Base-by-base conservation (phyloP, 2,329 filamentous ascomycete genomes). In the Colletotrichum sp. region DNA sequence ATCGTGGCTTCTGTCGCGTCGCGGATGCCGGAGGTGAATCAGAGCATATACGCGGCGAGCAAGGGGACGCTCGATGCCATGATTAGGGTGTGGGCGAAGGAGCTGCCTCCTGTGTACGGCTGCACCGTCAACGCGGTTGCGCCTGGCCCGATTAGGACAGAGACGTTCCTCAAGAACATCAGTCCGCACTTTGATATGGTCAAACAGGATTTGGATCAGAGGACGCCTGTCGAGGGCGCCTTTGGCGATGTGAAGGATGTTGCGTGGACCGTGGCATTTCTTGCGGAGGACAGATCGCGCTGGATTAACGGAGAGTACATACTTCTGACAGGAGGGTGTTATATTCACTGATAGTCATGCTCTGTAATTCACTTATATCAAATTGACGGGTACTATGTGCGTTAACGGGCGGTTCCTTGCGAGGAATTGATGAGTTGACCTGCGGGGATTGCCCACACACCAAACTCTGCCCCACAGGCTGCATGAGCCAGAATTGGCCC, bases 391-490 rank as follows among this genome's bases (percentile, higher is more conserved):
- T 26, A 26, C 24, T n/a, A n/a, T n/a, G n/a, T n/a, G n/a, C n/a
- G n/a, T n/a, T n/a, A n/a, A n/a, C n/a, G n/a, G n/a, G 24, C 24
- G 5, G 24, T 26, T 26, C 24, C 34, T 2, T 16, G 34, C 15
- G 1, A 36, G 15, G 4, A 3, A 1, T 36, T 2, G 34, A 36
- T 16, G 15, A 36, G 34, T 16, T 36, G 34, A 8, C 13, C 3
- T 36, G 34, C 34, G 15, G 34, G n/a, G n/a, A n/a, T n/a, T n/a
- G n/a, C n/a, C n/a, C n/a, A n/a, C n/a, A n/a, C 7, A 74, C 39
- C 18, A 49, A 49, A 2, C n/a, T 21, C n/a, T 49, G 44, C n/a
- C 1, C 44, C 0, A 0, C n/a, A 39, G 0, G 15, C 8, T 18
- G 0, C 10, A 64, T 34, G 7, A 9, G 4, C 32, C 1, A 26